phyloP scores from a whole-genome alignment of 2,329 filamentous ascomycete species.

The Rutstroemia sp. region DNA sequence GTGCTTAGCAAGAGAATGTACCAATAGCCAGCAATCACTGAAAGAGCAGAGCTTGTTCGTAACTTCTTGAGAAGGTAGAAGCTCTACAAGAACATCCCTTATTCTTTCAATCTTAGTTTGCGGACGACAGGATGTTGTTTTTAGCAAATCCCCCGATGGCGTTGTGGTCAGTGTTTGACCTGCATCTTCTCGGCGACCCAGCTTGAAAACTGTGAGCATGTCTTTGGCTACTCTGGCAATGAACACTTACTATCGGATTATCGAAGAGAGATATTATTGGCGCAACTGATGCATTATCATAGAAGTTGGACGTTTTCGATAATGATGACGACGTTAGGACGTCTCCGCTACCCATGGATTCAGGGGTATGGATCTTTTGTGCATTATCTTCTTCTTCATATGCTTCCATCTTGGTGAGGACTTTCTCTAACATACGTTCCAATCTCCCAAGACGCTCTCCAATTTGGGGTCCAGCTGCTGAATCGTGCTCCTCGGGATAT shows the following conservation, averaged over 20 bases:
- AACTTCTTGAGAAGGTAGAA: slow-evolving; percentile 26
- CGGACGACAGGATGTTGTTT: slow-evolving; percentile 10
- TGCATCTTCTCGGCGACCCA: slow-evolving; percentile 19
- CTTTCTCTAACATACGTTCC: slow-evolving; percentile 23
- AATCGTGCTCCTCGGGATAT: slow-evolving; percentile 27
- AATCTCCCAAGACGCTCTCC: slow-evolving; percentile 28
- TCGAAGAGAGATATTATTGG: slow-evolving; percentile 28
- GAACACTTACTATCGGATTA: slow-evolving; percentile 21
- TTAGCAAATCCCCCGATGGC: slow-evolving; percentile 14
- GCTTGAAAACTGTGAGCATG: slow-evolving; percentile 11
- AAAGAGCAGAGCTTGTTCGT: slow-evolving; percentile 19
- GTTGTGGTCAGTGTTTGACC: slow-evolving; percentile 16
- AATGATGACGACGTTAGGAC: slow-evolving; percentile 21
- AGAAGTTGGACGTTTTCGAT: slow-evolving; percentile 8
- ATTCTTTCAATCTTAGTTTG: slow-evolving; percentile 23
- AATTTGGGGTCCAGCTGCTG: slow-evolving; percentile 21
- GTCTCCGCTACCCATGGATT: slow-evolving; percentile 22
- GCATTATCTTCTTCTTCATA: slow-evolving; percentile 25
- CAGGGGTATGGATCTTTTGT: slow-evolving; percentile 24
- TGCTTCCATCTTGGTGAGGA: slow-evolving; percentile 23
- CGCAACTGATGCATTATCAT: slow-evolving; percentile 17
- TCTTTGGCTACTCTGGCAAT: background rate
- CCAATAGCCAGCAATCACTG: slow-evolving; percentile 22
- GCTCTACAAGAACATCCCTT: slow-evolving; percentile 21
- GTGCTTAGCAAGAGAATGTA: slow-evolving; percentile 18